Evolutionary conservation across 768 basidiomycete genomes (phyloP), one percentile per base, ranked within the genome.

Genomic region (Phylloporus sp.): DNA sequence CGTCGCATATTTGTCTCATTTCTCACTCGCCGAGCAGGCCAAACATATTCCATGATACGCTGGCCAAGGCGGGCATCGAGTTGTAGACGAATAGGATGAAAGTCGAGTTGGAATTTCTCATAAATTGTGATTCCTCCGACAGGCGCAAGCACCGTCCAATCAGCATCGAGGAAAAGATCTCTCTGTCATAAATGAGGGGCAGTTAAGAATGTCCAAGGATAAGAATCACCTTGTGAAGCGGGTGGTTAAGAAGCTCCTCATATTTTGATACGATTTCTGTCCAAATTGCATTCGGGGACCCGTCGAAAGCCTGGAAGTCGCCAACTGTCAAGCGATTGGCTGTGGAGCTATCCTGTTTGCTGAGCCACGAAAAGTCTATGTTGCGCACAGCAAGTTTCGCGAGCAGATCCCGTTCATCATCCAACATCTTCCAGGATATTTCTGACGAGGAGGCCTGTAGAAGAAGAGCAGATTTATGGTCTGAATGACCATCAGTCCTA

Each of bases 121-220:
- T 91, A 85, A 52, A 96, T 89, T 2, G 84, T 80, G 54, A 98
- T 96, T 11, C 94, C 94, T 17, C 92, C 94, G 20, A 97, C 92
- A 14, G 92, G 89, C 1, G 91, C 79, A n/a, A 91, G 71, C 21
- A 88, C 77, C 4, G 76, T 80, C 93, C 92, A 95, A 45, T 82
- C 79, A 3, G 84, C 84, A 1, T 81, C 70, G 17, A 84, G 72
- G 64, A 95, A 93, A 20, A 90, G 65, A 14, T 84, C 81, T 48
- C 75, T 73, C 85, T 90, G 53, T 55, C 47, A 15, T 43, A 37
- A 26, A 27, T 13, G 59, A 36, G 55, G 31, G 46, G 36, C 15
- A 11, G 40, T 33, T 49, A 33, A 44, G 15, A 23, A 7, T 17
- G n/a, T 14, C 2, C 42, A 20, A 15, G 37, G 18, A 21, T 13